Evolutionary conservation across 164 flowering plant species (phyloP), one percentile per base, ranked within the genome.

Genomic region (Hamamelis virginiana): DNA sequence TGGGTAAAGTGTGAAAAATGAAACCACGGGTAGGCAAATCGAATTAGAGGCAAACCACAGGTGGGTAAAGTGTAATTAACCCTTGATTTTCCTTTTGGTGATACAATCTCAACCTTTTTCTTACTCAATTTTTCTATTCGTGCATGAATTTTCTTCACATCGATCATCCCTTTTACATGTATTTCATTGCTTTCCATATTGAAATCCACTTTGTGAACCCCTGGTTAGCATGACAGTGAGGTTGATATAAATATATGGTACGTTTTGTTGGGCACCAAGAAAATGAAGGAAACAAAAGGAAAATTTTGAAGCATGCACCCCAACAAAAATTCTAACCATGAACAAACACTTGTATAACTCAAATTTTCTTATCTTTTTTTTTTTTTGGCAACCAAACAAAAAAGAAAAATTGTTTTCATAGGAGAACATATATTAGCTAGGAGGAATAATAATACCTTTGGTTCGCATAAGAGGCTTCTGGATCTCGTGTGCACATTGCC

Each of bases 401-500:
- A n/a, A n/a, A n/a, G n/a, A n/a, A n/a, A n/a, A n/a, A n/a, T n/a
- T n/a, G n/a, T n/a, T n/a, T n/a, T n/a, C n/a, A n/a, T n/a, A n/a
- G n/a, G n/a, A n/a, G n/a, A n/a, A n/a, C n/a, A n/a, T n/a, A n/a
- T n/a, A n/a, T n/a, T n/a, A n/a, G n/a, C n/a, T n/a, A n/a, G n/a
- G n/a, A n/a, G n/a, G n/a, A n/a, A n/a, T 9, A 22, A 46, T 1
- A 14, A 9, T 64, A 91, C 97, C 93, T 81, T 81, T 85, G 9
- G 83, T 77, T 69, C 78, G 78, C 25, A 74, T 9, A 48, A 91
- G 84, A 25, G 90, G 89, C 71, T 74, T 85, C 62, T 69, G 72
- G 70, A 91, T 79, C 67, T 83, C 78, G 27, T 78, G 59, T 15
- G 82, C 91, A 75, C 94, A 91, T 76, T 89, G 72, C 13, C 27